Percentiles rank a stretch among this genome's conserved stretches.
Evolutionary conservation across 2,329 filamentous ascomycete genomes (phyloP).

Genomic region (Nigrograna mackinnonii): DNA sequence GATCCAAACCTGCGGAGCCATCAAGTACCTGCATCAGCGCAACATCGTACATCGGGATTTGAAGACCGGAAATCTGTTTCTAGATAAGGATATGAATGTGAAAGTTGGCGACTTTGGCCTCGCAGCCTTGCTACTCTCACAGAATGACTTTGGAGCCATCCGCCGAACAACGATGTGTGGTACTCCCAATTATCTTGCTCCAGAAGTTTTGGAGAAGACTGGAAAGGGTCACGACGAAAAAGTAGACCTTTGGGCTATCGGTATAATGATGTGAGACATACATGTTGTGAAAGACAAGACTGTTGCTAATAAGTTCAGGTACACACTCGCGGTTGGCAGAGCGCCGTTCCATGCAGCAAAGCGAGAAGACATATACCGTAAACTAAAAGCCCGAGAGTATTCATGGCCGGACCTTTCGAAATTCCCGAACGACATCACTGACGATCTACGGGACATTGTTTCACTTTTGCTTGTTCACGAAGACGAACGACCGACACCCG

Average conservation of each 20-base stretch:
- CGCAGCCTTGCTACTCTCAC: slow-evolving; percentile 86
- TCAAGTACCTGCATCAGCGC: slow-evolving; percentile 96
- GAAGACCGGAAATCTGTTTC: slow-evolving; percentile 97
- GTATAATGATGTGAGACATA: slow-evolving; percentile 81
- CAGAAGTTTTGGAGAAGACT: slow-evolving; percentile 92
- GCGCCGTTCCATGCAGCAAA: slow-evolving; percentile 94
- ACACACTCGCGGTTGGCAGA: slow-evolving; percentile 94
- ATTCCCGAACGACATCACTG: slow-evolving; percentile 70
- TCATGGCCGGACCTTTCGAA: slow-evolving; percentile 74
- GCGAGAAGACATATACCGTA: slow-evolving; percentile 80
- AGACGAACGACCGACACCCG: slow-evolving; percentile 73
- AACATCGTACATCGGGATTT: slow-evolving; percentile 96
- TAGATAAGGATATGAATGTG: slow-evolving; percentile 93
- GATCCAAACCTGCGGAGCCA: slow-evolving; percentile 91
- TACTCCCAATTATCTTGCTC: slow-evolving; percentile 97
- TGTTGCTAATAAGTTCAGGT: slow-evolving; percentile 60
- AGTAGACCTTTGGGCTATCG: slow-evolving; percentile 97
- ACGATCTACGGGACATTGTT: slow-evolving; percentile 77
- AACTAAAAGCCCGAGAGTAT: slow-evolving; percentile 72
- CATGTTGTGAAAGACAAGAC: slow-evolving; percentile 13
- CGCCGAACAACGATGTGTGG: slow-evolving; percentile 93
- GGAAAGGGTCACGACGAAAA: slow-evolving; percentile 96
- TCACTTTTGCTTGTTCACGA: slow-evolving; percentile 76
- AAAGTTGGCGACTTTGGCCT: slow-evolving; percentile 98
- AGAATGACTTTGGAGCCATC: slow-evolving; percentile 79